Evolutionary conservation across 2,329 filamentous ascomycete genomes (phyloP).

Genomic region (Clonostachys rosea): DNA sequence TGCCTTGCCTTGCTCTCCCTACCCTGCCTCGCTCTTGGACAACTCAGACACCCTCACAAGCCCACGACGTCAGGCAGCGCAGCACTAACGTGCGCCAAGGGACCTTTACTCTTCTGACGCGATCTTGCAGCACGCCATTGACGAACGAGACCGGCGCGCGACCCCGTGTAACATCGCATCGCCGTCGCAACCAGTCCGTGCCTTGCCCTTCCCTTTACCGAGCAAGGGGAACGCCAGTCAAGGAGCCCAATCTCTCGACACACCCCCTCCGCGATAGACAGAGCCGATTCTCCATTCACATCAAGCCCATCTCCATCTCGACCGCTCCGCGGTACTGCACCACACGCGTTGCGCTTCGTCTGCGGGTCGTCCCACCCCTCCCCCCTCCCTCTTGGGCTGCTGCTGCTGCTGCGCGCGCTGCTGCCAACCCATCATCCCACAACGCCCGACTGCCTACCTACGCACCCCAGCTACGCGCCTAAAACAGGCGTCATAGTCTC

Average conservation of each 20-base stretch:
- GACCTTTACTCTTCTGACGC: conserved; percentile 1
- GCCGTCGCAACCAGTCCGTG: conserved; percentile 4
- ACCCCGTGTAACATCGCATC: conserved; percentile 8
- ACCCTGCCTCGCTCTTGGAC: no score
- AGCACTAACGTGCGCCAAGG: no score
- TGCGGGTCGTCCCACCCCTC: conserved; percentile 2
- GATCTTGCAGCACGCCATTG: conserved; percentile 4
- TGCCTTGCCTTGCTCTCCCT: no score
- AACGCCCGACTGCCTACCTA: neutral
- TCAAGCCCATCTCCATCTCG: no score
- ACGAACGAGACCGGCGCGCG: conserved; percentile 6
- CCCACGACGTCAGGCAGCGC: no score
- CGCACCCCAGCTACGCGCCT: neutral
- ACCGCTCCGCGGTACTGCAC: no score
- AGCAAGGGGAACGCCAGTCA: no score
- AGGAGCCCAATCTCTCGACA: no score
- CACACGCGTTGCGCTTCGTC: no score
- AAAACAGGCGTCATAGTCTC: conserved; percentile 2
- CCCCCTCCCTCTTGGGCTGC: conserved; percentile 1
- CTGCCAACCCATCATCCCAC: conserved; percentile 1
- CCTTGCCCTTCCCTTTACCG: conserved; percentile 2
- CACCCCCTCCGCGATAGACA: no score
- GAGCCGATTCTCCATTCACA: no score
- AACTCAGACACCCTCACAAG: no score
- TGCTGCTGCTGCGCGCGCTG: neutral